Base-by-base conservation (phyloP, 192 early-diverging fungal genomes). In the Paraglomus occultum region DNA sequence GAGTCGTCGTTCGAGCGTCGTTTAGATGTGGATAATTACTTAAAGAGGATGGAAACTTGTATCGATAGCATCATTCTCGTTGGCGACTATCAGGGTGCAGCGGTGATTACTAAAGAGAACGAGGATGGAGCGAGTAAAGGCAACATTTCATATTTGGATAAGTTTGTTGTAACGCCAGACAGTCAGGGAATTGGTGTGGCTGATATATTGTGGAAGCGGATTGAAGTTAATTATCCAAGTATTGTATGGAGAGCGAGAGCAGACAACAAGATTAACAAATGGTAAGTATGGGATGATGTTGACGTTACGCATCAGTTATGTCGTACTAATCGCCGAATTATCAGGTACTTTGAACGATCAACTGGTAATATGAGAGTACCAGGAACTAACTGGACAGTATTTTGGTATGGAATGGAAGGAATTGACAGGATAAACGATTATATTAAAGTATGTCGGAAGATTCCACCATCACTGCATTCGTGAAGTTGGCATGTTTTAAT, bases 101-200 rank as follows among this genome's bases (percentile, higher is more conserved):
- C 89, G 0, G 82, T 96, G 14, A 87, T 95, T 40, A 96, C 95
- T 0, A 66, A 80, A 22, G 94, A 95, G 71, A 66, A 68, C 7
- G 71, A 70, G 51, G 62, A 75, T 65, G 12, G 44, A 6, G 17
- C 55, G 17, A 39, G 46, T 4, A 65, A 54, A 15, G 52, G 31
- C 14, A 52, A 53, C 55, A 60, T 71, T 10, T 64, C 77, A 20
- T 98, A 98, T 66, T 75, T 98, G 20, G 96, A 98, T 82, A 98
- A 98, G 70, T 95, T 96, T 79, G 91, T 92, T 0, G 92, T 96
- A 14, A 81, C 86, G 2, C 96, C 94, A 1, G 82, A 82, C 18
- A 85, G 81, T 57, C 96, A 98, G 78, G 96, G 96, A 9, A 92
- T 91, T 20, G 96, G 96, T 0, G 85, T 95, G 51, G 94, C 95